Percentiles rank a stretch among this genome's conserved stretches.
These are phyloP conservation scores for Fraxinus angustifolia DNA, from an alignment of 305 asterid species.

Conservation along the genomic window DNA sequence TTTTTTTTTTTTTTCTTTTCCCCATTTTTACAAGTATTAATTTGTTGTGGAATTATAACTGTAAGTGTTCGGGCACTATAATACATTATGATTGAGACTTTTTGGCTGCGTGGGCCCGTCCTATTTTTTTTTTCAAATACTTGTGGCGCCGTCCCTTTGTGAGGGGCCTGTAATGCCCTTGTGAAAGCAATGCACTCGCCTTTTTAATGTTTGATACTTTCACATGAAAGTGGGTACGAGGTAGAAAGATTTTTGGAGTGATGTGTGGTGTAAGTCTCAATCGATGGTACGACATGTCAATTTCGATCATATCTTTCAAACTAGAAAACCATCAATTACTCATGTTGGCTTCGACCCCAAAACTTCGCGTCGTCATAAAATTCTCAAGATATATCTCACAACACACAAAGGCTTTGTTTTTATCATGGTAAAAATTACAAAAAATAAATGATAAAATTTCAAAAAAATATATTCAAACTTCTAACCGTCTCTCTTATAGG, in stretches of 20 bases:
- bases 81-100: constrained; percentile 19
- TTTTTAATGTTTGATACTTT: constrained; percentile 31
- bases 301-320: neutral
- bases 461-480: neutral
- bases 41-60: constrained; percentile 8
- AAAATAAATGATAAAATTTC: too few relatives aligned
- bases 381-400: neutral
- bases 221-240: constrained; percentile 36
- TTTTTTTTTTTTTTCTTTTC: neutral
- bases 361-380: too few relatives aligned
- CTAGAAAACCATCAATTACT: neutral
- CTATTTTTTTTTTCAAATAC: too few relatives aligned
- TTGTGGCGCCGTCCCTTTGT: too few relatives aligned
- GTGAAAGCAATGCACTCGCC: neutral
- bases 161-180: too few relatives aligned
- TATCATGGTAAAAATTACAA: too few relatives aligned
- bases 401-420: neutral
- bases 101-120: constrained; percentile 18
- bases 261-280: neutral
- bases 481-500: neutral
- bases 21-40: neutral
- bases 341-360: too few relatives aligned
- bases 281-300: neutral
- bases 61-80: constrained; percentile 9
- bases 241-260: neutral